phyloP scores from a whole-genome alignment of 805 yeast species.

The Barnettozyma californica region DNA sequence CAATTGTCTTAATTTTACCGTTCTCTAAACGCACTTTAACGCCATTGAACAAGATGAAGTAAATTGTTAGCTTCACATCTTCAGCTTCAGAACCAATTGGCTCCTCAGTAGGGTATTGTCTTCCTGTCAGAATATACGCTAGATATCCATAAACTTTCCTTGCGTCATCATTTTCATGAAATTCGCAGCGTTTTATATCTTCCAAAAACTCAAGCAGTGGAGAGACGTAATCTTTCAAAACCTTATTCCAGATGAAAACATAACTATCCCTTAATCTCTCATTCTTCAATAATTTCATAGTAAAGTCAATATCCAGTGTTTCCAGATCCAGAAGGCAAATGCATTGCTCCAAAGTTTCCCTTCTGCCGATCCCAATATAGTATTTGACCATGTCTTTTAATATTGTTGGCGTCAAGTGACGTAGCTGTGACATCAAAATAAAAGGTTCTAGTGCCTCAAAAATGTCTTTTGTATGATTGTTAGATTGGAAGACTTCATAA shows the following conservation, averaged over 20 bases:
- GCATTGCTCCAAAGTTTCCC: slow-evolving; percentile 55
- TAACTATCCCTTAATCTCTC: slow-evolving; percentile 56
- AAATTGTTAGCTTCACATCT: slow-evolving; percentile 46
- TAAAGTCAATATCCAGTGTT: slow-evolving; percentile 72
- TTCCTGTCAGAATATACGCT: slow-evolving; percentile 65
- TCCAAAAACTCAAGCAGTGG: slow-evolving; percentile 61
- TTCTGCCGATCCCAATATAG: slow-evolving; percentile 36
- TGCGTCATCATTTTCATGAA: slow-evolving; percentile 12
- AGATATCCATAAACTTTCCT: slow-evolving; percentile 52
- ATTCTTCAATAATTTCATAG: slow-evolving; percentile 55
- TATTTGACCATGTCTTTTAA: slow-evolving; percentile 55
- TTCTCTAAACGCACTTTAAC: slow-evolving; percentile 28
- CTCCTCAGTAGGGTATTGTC: slow-evolving; percentile 73
- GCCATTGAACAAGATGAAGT: slow-evolving; percentile 57
- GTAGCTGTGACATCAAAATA: slow-evolving; percentile 42
- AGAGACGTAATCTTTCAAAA: slow-evolving; percentile 64
- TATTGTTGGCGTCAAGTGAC: slow-evolving; percentile 54
- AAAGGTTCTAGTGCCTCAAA: slow-evolving; percentile 49
- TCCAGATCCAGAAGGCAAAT: slow-evolving; percentile 64
- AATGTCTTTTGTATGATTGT: slow-evolving; percentile 32
- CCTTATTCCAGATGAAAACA: slow-evolving; percentile 64
- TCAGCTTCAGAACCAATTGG: slow-evolving; percentile 32
- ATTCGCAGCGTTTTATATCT: slow-evolving; percentile 21
- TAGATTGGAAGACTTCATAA: slow-evolving; percentile 36
- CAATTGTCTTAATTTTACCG: slow-evolving; percentile 29